These are phyloP conservation scores for Porcisia deanei DNA, from an alignment of 208 protist genomes.

Conservation along the genomic window DNA sequence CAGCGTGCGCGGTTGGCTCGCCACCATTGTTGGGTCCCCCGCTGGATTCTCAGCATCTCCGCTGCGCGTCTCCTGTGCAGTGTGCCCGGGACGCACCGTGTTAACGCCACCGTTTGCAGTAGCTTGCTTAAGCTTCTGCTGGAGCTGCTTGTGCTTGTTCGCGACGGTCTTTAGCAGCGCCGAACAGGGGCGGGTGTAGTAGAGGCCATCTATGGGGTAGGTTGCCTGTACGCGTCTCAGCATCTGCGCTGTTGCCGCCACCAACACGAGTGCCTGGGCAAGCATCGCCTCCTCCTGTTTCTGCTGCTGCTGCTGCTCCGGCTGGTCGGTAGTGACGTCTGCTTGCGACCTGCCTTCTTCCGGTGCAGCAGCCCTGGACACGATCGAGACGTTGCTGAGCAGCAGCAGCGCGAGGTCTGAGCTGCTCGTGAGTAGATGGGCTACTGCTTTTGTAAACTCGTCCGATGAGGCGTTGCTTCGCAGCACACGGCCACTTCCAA, in stretches of 20 bases:
- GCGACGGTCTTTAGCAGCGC: constrained; percentile 49
- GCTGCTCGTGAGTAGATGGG: constrained; percentile 41
- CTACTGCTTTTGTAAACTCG: constrained; percentile 50
- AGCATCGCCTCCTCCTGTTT: constrained; percentile 26
- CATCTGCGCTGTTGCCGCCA: constrained; percentile 38
- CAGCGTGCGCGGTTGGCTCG: background rate
- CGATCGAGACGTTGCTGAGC: background rate
- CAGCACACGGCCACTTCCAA: constrained; percentile 27
- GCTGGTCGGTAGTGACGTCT: background rate
- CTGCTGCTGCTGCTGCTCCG: constrained; percentile 7
- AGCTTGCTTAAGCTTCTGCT: constrained; percentile 1
- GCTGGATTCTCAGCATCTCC: background rate
- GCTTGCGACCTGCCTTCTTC: background rate
- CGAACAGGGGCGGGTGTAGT: constrained; percentile 46
- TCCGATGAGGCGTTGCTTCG: constrained; percentile 32
- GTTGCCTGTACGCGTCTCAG: constrained; percentile 42
- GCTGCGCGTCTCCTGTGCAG: background rate
- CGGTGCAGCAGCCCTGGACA: background rate
- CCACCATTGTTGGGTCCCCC: background rate
- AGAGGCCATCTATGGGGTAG: constrained; percentile 24
- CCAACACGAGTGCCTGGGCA: constrained; percentile 37
- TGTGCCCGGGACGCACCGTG: background rate
- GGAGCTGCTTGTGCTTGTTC: constrained; percentile 45
- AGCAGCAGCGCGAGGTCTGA: constrained; percentile 26
- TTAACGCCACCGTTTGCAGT: background rate